A percentile compares a stretch with the other conserved stretches of the same genome.
phyloP scores from a whole-genome alignment of 768 basidiomycete genomes.

The Phylloporus sp. region DNA sequence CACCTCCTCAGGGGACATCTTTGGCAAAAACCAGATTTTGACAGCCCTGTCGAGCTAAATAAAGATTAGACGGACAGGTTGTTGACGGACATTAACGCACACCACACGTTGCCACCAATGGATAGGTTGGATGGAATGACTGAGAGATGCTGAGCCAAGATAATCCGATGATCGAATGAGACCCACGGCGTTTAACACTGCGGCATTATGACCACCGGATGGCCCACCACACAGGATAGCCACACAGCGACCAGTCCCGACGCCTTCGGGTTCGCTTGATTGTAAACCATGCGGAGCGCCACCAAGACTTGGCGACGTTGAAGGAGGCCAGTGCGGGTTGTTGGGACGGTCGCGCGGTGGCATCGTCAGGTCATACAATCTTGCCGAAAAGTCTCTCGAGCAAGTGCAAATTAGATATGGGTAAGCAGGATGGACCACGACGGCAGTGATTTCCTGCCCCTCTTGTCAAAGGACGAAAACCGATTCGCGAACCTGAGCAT shows the following conservation, averaged over 20 bases:
- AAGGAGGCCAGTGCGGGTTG: constrained; percentile 60
- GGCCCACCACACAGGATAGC: constrained; percentile 62
- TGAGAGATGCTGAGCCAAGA: constrained; percentile 23
- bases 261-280: constrained; percentile 54
- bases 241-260: constrained; percentile 54
- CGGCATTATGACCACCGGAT: constrained; percentile 68
- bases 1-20: constrained; percentile 33
- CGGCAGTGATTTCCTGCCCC: constrained; percentile 56
- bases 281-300: constrained; percentile 69
- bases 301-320: constrained; percentile 44
- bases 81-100: constrained; percentile 36
- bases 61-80: neutral
- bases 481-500: constrained; percentile 2
- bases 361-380: constrained; percentile 60
- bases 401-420: constrained; percentile 66
- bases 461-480: constrained; percentile 4
- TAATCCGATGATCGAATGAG: neutral
- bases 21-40: constrained; percentile 68
- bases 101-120: constrained; percentile 73
- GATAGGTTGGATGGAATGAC: constrained; percentile 64
- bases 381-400: constrained; percentile 63
- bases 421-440: constrained; percentile 55
- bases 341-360: constrained; percentile 31
- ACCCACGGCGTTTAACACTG: constrained; percentile 61
- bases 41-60: constrained; percentile 63